A percentile compares a stretch with the other conserved stretches of the same genome.
Evolutionary conservation across 768 basidiomycete genomes (phyloP).

Genomic region (Pleurotus platypus): DNA sequence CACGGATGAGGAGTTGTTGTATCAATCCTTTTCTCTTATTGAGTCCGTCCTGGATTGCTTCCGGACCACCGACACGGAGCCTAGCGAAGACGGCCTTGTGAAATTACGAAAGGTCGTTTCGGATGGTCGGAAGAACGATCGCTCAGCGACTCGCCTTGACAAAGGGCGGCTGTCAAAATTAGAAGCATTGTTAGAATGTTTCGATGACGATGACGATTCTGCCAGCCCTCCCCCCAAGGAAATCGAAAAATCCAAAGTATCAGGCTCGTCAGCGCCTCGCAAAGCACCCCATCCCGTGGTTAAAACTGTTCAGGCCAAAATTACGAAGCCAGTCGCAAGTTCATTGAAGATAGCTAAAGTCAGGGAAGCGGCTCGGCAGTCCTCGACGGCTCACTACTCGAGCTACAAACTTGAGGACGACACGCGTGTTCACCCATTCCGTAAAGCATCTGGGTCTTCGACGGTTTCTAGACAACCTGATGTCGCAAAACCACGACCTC

Average conservation of each 20-base stretch:
- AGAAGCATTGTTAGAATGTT: conserved; percentile 61
- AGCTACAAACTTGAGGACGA: conserved; percentile 31
- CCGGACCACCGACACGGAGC: conserved; percentile 53
- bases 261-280: background rate
- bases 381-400: conserved; percentile 20
- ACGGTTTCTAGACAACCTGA: conserved; percentile 18
- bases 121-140: conserved; percentile 49
- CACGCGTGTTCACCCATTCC: conserved; percentile 38
- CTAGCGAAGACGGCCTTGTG: conserved; percentile 49
- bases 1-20: conserved; percentile 87
- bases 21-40: conserved; percentile 83
- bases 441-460: conserved; percentile 21
- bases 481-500: conserved; percentile 9
- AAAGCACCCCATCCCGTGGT: background rate
- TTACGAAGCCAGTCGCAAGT: background rate
- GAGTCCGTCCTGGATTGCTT: conserved; percentile 79
- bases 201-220: conserved; percentile 52
- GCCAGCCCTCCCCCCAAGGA: conserved; percentile 32
- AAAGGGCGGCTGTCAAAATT: conserved; percentile 58
- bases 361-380: background rate
- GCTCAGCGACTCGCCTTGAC: conserved; percentile 52
- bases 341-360: background rate
- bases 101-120: conserved; percentile 68
- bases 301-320: background rate
- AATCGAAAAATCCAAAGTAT: conserved; percentile 1